A percentile compares a stretch with the other conserved stretches of the same genome.
phyloP scores from a whole-genome alignment of 768 basidiomycete species.

The Suillus tomentosus region DNA sequence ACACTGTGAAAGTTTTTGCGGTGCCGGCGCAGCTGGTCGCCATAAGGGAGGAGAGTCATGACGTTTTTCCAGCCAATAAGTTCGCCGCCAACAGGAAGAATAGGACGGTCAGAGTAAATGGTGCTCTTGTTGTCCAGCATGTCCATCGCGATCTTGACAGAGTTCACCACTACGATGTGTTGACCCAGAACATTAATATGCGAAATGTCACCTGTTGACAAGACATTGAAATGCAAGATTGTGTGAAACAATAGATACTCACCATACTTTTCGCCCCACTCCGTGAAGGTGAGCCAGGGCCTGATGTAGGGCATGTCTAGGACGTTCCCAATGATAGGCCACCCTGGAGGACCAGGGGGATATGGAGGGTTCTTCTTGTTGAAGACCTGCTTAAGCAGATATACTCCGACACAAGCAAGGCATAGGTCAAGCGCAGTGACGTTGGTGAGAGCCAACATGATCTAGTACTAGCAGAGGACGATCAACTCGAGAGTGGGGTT shows the following conservation, averaged over 20 bases:
- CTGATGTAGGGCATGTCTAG: conserved; percentile 49
- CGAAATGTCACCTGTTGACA: conserved; percentile 54
- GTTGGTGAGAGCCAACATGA: conserved; percentile 22
- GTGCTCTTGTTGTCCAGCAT: conserved; percentile 68
- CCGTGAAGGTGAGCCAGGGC: conserved; percentile 46
- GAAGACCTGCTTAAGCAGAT: conserved; percentile 26
- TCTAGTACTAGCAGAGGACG: neutral
- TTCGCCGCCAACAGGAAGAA: conserved; percentile 40
- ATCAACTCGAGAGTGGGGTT: neutral
- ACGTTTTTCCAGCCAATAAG: conserved; percentile 35
- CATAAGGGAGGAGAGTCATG: conserved; percentile 41
- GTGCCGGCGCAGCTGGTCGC: conserved; percentile 42
- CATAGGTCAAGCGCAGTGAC: conserved; percentile 34
- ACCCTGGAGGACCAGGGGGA: conserved; percentile 49
- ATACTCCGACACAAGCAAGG: conserved; percentile 31
- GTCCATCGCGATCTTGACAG: conserved; percentile 49
- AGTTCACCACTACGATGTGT: conserved; percentile 57
- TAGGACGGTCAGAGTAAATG: conserved; percentile 66
- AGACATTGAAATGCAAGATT: neutral
- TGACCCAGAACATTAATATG: conserved; percentile 63
- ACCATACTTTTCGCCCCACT: conserved; percentile 51
- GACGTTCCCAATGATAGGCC: conserved; percentile 50
- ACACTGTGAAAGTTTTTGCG: conserved; percentile 43
- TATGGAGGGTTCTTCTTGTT: conserved; percentile 27
- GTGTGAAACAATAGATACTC: conserved; percentile 1